phyloP scores from a whole-genome alignment of 176 grass and related monocot species.

The Oryza glaberrima region DNA sequence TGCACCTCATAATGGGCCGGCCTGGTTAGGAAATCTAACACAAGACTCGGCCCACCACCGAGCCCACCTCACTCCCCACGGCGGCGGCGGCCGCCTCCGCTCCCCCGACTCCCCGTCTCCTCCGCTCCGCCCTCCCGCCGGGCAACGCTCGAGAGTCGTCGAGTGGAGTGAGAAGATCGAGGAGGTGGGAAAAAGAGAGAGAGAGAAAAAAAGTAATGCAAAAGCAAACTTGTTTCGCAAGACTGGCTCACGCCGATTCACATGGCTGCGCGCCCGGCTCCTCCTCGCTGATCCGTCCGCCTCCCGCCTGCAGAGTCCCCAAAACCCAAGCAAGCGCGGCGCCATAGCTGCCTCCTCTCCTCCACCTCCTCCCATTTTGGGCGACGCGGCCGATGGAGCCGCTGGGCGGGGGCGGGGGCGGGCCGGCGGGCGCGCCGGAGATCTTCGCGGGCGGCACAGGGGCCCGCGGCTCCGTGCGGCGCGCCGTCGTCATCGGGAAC shows the following conservation, averaged over 20 bases:
- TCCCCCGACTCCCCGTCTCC: neutral
- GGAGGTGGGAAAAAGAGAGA: fast-evolving
- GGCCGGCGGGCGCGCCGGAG: slow-evolving; percentile 42
- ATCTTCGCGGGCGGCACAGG: slow-evolving; percentile 64
- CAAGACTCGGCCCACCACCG: neutral
- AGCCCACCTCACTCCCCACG: neutral
- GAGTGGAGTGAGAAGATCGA: neutral
- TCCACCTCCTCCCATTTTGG: neutral
- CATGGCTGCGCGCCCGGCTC: neutral
- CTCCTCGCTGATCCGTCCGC: slow-evolving; percentile 21
- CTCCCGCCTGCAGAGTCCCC: neutral
- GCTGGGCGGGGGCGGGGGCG: slow-evolving; percentile 42
- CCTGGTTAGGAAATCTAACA: neutral
- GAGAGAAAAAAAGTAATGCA: neutral
- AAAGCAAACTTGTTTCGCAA: slow-evolving; percentile 40
- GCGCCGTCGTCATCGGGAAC: slow-evolving; percentile 88
- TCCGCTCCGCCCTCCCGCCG: slow-evolving; percentile 4
- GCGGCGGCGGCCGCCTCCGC: neutral
- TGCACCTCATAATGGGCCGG: neutral
- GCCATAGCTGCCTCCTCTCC: neutral
- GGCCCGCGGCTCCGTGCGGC: slow-evolving; percentile 52
- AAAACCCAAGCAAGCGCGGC: neutral
- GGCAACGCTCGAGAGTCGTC: neutral
- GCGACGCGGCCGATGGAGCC: slow-evolving; percentile 60
- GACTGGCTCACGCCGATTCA: slow-evolving; percentile 15